Base-by-base conservation (phyloP, 108 stramenopile species). In the Nitzschia sp. region DNA sequence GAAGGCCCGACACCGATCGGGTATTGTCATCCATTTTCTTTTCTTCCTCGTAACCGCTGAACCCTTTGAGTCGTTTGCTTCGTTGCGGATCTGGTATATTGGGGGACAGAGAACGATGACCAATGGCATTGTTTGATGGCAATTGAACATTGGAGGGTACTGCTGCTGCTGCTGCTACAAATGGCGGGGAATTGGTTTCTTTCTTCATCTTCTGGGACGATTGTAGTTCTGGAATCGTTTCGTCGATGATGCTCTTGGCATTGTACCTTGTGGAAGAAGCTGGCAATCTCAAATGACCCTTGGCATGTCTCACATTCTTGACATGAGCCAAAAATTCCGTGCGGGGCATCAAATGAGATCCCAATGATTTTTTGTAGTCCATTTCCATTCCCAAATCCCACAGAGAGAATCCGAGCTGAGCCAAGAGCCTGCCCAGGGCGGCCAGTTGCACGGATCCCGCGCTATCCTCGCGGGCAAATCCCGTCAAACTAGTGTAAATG, bases 391-490 rank as follows among this genome's bases (percentile, higher is more conserved):
- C 93, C 4, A 95, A 64, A 76, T 95, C 93, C 93, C 93, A 95
- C 54, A 90, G 32, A 3, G 62, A 61, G 64, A 90, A 89, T 17
- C 86, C 87, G 26, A 61, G 31, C 21, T 60, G 30, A 2, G 22
- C 61, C 17, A 95, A 72, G 23, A 88, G 48, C 33, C 72, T 77
- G 35, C 89, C 93, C 53, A 88, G 52, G 15, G 84, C 85, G 11
- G 74, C 78, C 52, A 90, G 47, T 63, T 96, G 95, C 8, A 93
- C 92, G 16, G 89, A 84, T 26, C 95, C 95, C 5, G 95, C 91
- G 23, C 66, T 75, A 63, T 87, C 80, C 57, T 82, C 68, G 0
- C 33, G 54, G 8, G 87, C 69, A 69, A 96, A 96, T 5, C 95
- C 95, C 17, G 90, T 91, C 28, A 96, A 71, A 54, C 82, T 81